A percentile compares a stretch with the other conserved stretches of the same genome.
Evolutionary conservation across 116 monocot species (phyloP).

Genomic region (Trichopus zeylanicus): DNA sequence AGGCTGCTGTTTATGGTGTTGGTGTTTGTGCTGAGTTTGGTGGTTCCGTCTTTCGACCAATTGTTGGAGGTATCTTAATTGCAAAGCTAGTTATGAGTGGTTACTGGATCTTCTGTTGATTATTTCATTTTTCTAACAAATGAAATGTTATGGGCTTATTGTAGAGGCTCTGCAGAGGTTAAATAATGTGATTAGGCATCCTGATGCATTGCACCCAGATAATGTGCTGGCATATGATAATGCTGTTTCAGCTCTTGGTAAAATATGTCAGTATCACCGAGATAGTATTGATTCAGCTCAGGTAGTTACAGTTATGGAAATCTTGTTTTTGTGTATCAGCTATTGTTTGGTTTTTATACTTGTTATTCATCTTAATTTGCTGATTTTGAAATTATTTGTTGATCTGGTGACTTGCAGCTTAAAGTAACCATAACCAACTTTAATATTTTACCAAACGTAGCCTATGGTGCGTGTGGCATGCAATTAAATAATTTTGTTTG

Average conservation of each 20-base stretch:
- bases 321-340: too few species aligned
- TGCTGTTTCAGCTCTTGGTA: conserved; percentile 93
- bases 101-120: background rate
- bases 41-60: conserved; percentile 68
- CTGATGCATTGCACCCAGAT: conserved; percentile 59
- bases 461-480: too few species aligned
- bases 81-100: background rate
- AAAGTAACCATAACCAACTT: too few species aligned
- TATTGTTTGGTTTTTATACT: too few species aligned
- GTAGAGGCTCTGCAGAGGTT: conserved; percentile 77
- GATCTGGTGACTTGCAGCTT: too few species aligned
- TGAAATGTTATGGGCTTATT: background rate
- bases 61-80: conserved; percentile 69
- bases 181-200: conserved; percentile 71
- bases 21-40: conserved; percentile 98
- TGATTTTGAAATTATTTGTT: too few species aligned
- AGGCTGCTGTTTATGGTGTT: conserved; percentile 97
- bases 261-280: conserved; percentile 77
- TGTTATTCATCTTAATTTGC: background rate
- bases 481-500: too few species aligned
- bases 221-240: conserved; percentile 97
- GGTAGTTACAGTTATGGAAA: too few species aligned
- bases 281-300: conserved; percentile 71
- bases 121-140: background rate
- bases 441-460: too few species aligned